phyloP scores from a whole-genome alignment of 768 basidiomycete genomes.

The Leucosporidium scottii region DNA sequence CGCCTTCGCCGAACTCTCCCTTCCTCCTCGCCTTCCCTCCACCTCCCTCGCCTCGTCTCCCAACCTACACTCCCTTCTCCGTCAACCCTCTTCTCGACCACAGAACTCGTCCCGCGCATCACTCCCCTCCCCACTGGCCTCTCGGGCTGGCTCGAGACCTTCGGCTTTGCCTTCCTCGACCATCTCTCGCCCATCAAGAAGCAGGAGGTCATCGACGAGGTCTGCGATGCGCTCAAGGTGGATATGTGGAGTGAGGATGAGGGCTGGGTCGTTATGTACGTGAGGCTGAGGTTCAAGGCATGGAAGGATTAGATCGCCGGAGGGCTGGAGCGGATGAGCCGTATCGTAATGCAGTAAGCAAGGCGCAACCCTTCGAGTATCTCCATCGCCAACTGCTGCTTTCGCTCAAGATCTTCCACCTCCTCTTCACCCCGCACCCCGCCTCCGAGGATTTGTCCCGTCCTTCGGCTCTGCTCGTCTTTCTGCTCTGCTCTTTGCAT shows the following conservation, averaged over 20 bases:
- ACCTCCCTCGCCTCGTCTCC: constrained; percentile 43
- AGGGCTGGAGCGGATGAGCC: too few species aligned
- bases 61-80: not conserved
- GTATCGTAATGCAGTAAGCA: too few species aligned
- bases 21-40: constrained; percentile 44
- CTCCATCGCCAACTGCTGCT: too few species aligned
- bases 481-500: too few species aligned
- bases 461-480: too few species aligned
- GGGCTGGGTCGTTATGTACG: constrained; percentile 67
- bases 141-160: constrained; percentile 61
- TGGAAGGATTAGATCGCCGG: constrained; percentile 4
- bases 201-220: constrained; percentile 51
- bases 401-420: too few species aligned
- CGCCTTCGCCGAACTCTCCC: constrained; percentile 48
- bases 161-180: constrained; percentile 56
- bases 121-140: constrained; percentile 42
- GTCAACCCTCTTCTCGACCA: constrained; percentile 6
- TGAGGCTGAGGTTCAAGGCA: constrained; percentile 54
- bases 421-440: too few species aligned
- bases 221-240: constrained; percentile 28
- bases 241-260: constrained; percentile 37
- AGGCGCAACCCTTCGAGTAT: too few species aligned
- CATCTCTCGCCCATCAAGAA: constrained; percentile 54
- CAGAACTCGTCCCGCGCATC: constrained; percentile 41
- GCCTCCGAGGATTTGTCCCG: too few species aligned